Percentiles rank a stretch among this genome's conserved stretches.
These are phyloP conservation scores for Aureobasidium lini DNA, from an alignment of 2,329 filamentous ascomycete genomes.

Conservation along the genomic window DNA sequence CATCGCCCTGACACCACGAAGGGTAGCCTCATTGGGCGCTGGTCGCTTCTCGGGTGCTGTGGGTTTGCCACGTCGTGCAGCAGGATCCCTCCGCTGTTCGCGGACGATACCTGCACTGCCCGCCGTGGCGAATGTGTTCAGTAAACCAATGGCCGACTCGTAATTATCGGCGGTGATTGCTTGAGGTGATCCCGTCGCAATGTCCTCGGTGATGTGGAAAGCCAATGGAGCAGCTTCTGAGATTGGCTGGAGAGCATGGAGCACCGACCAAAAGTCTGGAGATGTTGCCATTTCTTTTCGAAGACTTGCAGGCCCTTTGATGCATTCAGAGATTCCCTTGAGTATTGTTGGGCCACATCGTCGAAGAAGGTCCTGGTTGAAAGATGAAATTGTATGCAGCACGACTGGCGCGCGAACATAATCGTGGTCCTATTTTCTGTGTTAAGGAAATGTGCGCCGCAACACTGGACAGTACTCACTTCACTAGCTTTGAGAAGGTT, in stretches of 20 bases:
- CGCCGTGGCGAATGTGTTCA: conserved; percentile 84
- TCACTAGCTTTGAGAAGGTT: conserved; percentile 76
- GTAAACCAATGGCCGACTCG: conserved; percentile 71
- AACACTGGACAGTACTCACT: conserved; percentile 45
- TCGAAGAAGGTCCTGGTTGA: conserved; percentile 68
- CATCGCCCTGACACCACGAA: conserved; percentile 76
- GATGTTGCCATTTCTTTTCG: conserved; percentile 92
- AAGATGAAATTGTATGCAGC: conserved; percentile 82
- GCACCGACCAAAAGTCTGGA: conserved; percentile 91
- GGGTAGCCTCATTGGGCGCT: conserved; percentile 51
- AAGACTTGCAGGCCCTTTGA: conserved; percentile 67
- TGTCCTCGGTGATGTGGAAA: conserved; percentile 77
- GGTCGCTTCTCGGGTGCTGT: conserved; percentile 40
- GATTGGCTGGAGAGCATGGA: conserved; percentile 65
- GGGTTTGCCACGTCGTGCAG: conserved; percentile 36
- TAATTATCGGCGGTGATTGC: conserved; percentile 95
- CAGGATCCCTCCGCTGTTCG: conserved; percentile 52
- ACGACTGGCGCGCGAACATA: conserved; percentile 89
- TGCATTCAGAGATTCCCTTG: conserved; percentile 71
- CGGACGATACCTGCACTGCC: conserved; percentile 64
- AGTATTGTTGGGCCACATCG: conserved; percentile 70
- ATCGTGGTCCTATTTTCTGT: conserved; percentile 60
- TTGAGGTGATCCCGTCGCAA: conserved; percentile 62
- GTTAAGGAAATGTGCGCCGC: conserved; percentile 9
- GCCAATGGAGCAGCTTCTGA: conserved; percentile 64